Evolutionary conservation across 495 filamentous ascomycete genomes (phyloP), one percentile per base, ranked within the genome.

Genomic region (Penicillium tannophilum): DNA sequence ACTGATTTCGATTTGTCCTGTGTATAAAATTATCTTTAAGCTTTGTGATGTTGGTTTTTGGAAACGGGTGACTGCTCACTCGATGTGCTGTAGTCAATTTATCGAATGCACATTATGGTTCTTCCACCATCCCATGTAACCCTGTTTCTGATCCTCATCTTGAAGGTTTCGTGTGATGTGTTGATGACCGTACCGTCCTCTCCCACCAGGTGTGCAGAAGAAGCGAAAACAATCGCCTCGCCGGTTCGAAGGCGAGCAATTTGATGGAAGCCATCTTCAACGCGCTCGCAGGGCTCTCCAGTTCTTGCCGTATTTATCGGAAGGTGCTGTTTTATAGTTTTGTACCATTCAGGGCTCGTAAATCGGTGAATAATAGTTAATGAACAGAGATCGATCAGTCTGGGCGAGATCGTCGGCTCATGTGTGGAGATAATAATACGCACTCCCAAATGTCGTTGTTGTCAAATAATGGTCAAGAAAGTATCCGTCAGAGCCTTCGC

Each of bases 321-420:
- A 1, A 31, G 8, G 16, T 31, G 46, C 46, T 4, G 35, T 19
- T 51, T 5, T 0, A 35, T 16, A 12, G 28, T 17, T 0, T 19
- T 33, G 6, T 33, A 70, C 90, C 90, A 93, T 7, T 82, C 82
- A 0, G 89, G 89, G 2, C 84, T 88, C 0, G 80, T 85, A 62
- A 93, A 93, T 12, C 87, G 79, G 66, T 94, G 90, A 0, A 93
- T 83, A 55, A 93, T 81, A 0, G 87, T 90, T 19, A 88, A 74
- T n/a, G 82, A 87, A 67, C 84, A 90, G 7, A 93, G 78, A 57
- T 88, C 88, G 0, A 93, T 75, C 3, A 93, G 80, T 24, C 74
- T 71, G 0, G 84, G 82, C 0, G 87, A 88, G 42, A 93, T 84
- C 0, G 89, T 92, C 0, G 90, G 90, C 60, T 93, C 90, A 63